phyloP scores from a whole-genome alignment of 164 flowering plant species.

The Paratinospora sagittata region DNA sequence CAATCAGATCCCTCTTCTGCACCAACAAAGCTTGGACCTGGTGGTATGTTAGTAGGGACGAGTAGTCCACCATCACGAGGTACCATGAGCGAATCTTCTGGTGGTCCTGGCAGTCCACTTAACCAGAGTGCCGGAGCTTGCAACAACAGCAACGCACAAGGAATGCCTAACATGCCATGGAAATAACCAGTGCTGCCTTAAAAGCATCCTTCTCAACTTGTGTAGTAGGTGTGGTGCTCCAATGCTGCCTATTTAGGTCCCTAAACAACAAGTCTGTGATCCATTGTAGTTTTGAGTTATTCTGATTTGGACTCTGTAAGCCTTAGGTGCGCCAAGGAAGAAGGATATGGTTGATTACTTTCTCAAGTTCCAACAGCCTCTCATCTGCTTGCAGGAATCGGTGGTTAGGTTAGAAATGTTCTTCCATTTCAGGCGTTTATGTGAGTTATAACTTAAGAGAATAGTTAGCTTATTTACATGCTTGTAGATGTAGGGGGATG shows the following conservation, averaged over 20 bases:
- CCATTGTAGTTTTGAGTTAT: not conserved
- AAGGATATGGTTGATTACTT: not conserved
- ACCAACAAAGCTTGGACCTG: slow-evolving; percentile 23
- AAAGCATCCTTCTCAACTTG: slow-evolving; percentile 7
- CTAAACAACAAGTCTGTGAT: slow-evolving; percentile 1
- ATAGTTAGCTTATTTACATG: not conserved
- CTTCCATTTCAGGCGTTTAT: slow-evolving; percentile 1
- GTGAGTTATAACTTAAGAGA: slow-evolving; percentile 3
- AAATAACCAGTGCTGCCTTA: slow-evolving; percentile 34
- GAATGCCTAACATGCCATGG: slow-evolving; percentile 55
- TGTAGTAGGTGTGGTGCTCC: slow-evolving; percentile 14
- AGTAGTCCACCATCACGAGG: slow-evolving; percentile 74
- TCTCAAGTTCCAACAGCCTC: not conserved
- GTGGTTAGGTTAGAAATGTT: not conserved
- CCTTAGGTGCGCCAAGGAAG: slow-evolving; percentile 9
- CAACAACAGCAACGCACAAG: slow-evolving; percentile 47
- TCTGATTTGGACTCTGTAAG: not conserved
- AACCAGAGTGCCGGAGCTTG: slow-evolving; percentile 57
- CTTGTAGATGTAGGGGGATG: not conserved
- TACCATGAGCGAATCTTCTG: slow-evolving; percentile 76
- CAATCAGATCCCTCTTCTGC: slow-evolving; percentile 36
- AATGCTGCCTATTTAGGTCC: not conserved
- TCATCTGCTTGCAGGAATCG: not conserved
- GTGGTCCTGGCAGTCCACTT: slow-evolving; percentile 73
- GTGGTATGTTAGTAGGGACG: slow-evolving; percentile 23